Conservation (phyloP, 169 alveolate genomes). For the Cyclospora cayetanensis region DNA sequence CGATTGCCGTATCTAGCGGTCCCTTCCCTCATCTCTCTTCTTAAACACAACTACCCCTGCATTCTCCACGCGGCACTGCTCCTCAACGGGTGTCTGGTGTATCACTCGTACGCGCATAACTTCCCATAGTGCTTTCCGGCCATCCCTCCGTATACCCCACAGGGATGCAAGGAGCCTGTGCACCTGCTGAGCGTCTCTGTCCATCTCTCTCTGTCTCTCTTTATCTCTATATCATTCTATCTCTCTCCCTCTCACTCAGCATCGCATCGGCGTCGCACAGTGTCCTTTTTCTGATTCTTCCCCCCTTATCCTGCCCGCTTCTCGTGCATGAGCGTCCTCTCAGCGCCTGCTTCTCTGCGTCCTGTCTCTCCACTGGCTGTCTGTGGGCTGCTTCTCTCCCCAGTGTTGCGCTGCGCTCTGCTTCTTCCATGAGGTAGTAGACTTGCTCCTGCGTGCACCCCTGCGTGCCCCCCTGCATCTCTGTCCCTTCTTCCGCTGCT, state of each 20-base stretch:
- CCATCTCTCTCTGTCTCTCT: neutral
- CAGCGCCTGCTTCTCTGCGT: neutral
- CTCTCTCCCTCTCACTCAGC: neutral
- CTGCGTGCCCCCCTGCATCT: too few species aligned
- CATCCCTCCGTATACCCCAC: too few species aligned
- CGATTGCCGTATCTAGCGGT: constrained; percentile 27
- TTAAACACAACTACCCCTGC: neutral
- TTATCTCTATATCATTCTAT: neutral
- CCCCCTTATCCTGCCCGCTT: neutral
- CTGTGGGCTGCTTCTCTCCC: neutral
- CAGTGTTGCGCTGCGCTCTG: neutral
- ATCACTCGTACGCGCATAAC: neutral
- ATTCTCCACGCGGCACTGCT: neutral
- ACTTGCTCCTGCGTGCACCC: too few species aligned
- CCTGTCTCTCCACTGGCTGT: neutral
- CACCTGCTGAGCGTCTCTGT: too few species aligned
- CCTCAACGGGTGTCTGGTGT: constrained; percentile 27
- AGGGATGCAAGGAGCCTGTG: too few species aligned
- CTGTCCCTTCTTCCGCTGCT: neutral
- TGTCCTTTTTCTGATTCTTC: neutral
- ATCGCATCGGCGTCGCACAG: neutral
- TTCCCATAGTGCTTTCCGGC: too few species aligned
- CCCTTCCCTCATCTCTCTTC: neutral
- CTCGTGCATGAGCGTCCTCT: neutral
- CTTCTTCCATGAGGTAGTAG: neutral